Conservation (phyloP, 441 rosid species). For the Capsella rubella region DNA sequence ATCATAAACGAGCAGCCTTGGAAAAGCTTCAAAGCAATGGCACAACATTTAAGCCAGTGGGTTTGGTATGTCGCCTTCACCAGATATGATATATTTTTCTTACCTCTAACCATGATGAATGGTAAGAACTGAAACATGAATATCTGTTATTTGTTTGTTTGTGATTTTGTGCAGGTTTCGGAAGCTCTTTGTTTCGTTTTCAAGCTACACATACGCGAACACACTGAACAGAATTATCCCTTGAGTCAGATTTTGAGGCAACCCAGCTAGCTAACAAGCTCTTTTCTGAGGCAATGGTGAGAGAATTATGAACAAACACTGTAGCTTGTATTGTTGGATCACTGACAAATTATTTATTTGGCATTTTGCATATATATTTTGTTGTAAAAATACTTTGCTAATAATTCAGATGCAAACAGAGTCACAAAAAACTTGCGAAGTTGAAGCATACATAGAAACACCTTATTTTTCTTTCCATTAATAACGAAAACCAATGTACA, state of each 20-base stretch:
- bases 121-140: constrained; percentile 23
- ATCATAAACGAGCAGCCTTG: constrained; percentile 56
- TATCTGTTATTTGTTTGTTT: background rate
- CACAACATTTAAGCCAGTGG: constrained; percentile 86
- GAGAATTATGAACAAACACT: constrained; percentile 3
- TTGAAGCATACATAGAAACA: background rate
- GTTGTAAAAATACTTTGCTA: background rate
- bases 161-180: constrained; percentile 64
- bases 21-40: constrained; percentile 76
- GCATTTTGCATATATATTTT: background rate
- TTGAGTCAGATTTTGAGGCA: constrained; percentile 20
- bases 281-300: background rate
- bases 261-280: background rate
- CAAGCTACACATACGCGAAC: constrained; percentile 75
- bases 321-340: constrained; percentile 19
- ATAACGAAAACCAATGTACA: constrained; percentile 30
- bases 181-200: constrained; percentile 78
- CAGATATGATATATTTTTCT: background rate
- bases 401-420: background rate
- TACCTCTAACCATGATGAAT: background rate
- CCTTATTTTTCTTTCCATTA: background rate
- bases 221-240: constrained; percentile 55
- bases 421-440: background rate
- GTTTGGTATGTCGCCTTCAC: constrained; percentile 60
- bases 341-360: background rate